Percentiles rank a stretch among this genome's conserved stretches.
These are phyloP conservation scores for Exserohilum turcica DNA, from an alignment of 2,329 filamentous ascomycete species.

Conservation along the genomic window DNA sequence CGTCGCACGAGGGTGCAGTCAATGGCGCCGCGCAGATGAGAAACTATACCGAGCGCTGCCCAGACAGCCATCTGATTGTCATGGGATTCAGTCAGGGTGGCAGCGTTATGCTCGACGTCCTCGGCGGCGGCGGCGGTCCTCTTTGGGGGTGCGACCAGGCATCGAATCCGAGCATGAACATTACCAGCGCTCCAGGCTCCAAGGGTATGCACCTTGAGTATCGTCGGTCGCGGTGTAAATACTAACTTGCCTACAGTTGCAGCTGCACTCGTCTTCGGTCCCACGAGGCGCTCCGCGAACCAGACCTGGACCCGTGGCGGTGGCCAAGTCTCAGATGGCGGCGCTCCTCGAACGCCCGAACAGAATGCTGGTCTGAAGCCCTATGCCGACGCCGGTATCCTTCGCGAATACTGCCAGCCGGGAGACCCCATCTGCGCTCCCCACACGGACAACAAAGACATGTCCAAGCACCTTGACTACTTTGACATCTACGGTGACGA, in stretches of 20 bases:
- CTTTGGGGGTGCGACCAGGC: constrained; percentile 33
- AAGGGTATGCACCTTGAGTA: constrained; percentile 17
- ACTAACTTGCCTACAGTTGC: constrained; percentile 26
- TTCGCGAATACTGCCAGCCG: constrained; percentile 68
- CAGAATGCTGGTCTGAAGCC: constrained; percentile 30
- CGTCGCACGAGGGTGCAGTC: constrained; percentile 32
- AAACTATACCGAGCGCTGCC: constrained; percentile 35
- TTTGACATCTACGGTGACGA: constrained; percentile 44
- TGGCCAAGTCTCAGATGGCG: constrained; percentile 28
- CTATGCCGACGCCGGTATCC: constrained; percentile 51
- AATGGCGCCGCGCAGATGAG: constrained; percentile 35
- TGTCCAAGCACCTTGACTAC: constrained; percentile 64
- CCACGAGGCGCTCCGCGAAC: constrained; percentile 33
- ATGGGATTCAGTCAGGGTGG: constrained; percentile 38
- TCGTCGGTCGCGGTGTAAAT: not conserved
- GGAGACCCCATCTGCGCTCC: constrained; percentile 66
- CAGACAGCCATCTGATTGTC: constrained; percentile 34
- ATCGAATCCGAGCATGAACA: constrained; percentile 29
- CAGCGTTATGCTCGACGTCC: constrained; percentile 30
- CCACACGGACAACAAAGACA: constrained; percentile 54
- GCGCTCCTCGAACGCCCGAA: constrained; percentile 26
- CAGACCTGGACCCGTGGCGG: constrained; percentile 30
- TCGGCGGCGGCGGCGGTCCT: constrained; percentile 34
- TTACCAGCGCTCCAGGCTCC: constrained; percentile 26
- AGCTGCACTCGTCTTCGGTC: constrained; percentile 31